Base-by-base conservation (phyloP, 495 filamentous ascomycete species). In the Emericellopsis terricola region DNA sequence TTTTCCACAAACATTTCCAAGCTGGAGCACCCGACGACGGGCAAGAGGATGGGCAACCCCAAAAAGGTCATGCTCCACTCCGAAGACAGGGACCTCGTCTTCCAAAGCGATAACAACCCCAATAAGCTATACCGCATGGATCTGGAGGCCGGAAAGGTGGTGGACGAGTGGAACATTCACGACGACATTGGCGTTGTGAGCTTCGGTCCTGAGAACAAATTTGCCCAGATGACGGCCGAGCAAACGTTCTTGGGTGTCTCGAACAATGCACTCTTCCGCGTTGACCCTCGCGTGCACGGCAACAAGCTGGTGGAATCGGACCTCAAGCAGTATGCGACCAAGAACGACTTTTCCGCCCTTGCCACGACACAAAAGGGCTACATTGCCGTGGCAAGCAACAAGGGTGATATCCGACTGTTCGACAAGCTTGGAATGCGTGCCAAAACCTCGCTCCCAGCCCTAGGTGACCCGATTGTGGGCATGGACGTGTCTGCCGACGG, bases 121-220 rank as follows among this genome's bases (percentile, higher is more conserved):
- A 85, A 97, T 56, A 82, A 76, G 18, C 62, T 97, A n/a, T 97
- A 84, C 47, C 81, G 81, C 17, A 94, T 97, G 89, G 89, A 97
- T 60, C 61, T 97, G 39, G 91, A 96, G 46, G 91, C 89, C 47
- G 89, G 89, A 36, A 96, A 94, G 61, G 81, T 97, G n/a, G 83
- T 96, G 2, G 91, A 97, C 49, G 91, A 97, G 54, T 97, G 89
- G 89, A 94, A 92, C 44, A 69, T 97, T n/a, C 87, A 97, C 46
- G 86, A 97, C 37, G 83, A 97, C 56, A 94, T 97, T 37, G 71
- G 78, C 1, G 83, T 97, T 33, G 72, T 78, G 14, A 83, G 75
- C 4, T 92, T 96, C 55, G 82, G 76, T 3, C 89, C 91, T 3
- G 87, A 93, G 48, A 92, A 72, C 73, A 97, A 97, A 73, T 97